Base-by-base conservation (phyloP, 164 flowering plant species). In the Tinospora cordifolia region DNA sequence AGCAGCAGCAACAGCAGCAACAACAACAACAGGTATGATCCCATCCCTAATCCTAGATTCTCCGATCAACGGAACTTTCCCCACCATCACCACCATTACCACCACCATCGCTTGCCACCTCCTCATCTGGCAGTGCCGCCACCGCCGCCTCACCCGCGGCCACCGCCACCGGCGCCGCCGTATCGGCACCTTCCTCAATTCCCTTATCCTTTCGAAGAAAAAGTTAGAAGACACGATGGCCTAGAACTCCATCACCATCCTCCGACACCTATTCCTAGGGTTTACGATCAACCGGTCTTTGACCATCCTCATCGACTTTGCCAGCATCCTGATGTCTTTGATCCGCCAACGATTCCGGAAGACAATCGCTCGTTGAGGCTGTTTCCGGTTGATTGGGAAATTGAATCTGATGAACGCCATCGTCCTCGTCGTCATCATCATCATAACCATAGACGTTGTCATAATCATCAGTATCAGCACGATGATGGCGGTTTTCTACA, bases 1-100 rank as follows among this genome's bases (percentile, higher is more conserved):
- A 60, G 9, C 8, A 25, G 0, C 63, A 60, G 9, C 63, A 25
- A 8, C 63, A 60, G 9, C 63, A 60, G 9, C 27, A 60, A 22
- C 63, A 60, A 22, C 63, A 60, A 17, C 63, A 47, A 67, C 38
- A 75, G 82, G 79, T 77, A 81, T 69, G 75, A 58, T 27, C 70
- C 67, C 13, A 17, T 40, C 59, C 36, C 75, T 38, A 72, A 57
- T 51, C 72, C 67, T 64, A 71, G 65, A 14, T 69, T 60, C 49
- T 67, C 70, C 7, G 73, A 34, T 4, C 51, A 66, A 38, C 78
- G 69, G 46, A 71, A 62, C 63, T 57, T 73, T 71, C 54, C 36
- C 71, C 68, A 51, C 68, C 73, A 39, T 68, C 72, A 5, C 72
- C 68, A 27, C 75, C 60, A 0, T 71, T 44, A 6, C 15, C 71